Evolutionary conservation across 352 stramenopile species (phyloP), one percentile per base, ranked within the genome.

Genomic region (Globisporangium lucens): DNA sequence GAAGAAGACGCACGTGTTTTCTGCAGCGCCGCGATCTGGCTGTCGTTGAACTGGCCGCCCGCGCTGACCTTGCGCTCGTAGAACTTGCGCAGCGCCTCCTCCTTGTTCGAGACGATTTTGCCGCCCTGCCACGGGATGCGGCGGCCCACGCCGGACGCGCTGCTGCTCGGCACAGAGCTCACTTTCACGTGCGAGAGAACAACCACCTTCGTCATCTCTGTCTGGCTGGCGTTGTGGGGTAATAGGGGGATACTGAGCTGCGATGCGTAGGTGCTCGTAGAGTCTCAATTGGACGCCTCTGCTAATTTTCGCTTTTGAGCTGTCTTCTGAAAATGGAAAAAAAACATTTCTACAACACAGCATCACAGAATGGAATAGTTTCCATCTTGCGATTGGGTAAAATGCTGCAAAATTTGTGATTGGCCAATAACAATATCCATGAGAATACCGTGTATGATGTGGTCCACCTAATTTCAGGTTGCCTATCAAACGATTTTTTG

Each of bases 31-130:
- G 80, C 52, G 35, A 85, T 74, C 70, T 92, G 82, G 61, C 75
- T 65, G 29, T 79, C 61, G 66, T 79, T 78, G 53, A 86, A 71
- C 43, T 80, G 66, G 64, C 78, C 76, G 51, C 78, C 77, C 7
- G 72, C 66, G 24, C 65, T 74, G 30, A 89, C 64, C 69, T 95
- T 95, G 66, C 88, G 82, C 74, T 90, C 77, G 63, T 90, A 83
- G 61, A 95, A 95, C 69, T 95, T 95, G 66, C 79, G 84, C 78
- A 95, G 74, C 36, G 88, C 88, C 69, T 94, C 85, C 61, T 86
- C 82, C 72, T 95, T 95, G 69, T 95, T 95, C 55, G 82, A 93
- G 20, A 79, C 79, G 53, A 95, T 89, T 63, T 89, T 93, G 47
- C 88, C 88, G 43, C 88, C 88, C 4, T 80, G 80, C 88, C 88